Evolutionary conservation across 768 basidiomycete species (phyloP).

Genomic region (Russula vinacea): DNA sequence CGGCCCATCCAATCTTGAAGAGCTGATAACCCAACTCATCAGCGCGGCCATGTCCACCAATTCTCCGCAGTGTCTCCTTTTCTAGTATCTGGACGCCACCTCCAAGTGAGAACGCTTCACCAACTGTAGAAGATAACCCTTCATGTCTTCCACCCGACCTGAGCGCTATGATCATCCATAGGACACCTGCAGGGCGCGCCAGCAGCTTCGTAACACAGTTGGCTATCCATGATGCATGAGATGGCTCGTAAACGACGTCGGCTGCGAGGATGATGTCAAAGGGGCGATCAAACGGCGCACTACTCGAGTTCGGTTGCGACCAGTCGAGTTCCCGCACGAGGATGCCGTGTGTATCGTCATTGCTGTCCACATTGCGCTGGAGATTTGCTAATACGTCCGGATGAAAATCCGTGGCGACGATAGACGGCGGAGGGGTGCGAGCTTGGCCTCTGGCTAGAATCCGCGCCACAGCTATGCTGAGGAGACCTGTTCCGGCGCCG

Average conservation of each 20-base stretch:
- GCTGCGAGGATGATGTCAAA: conserved; percentile 77
- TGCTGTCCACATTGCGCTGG: conserved; percentile 52
- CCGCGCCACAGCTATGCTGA: conserved; percentile 66
- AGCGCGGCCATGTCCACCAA: conserved; percentile 57
- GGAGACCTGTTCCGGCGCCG: conserved; percentile 81
- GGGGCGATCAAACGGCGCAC: conserved; percentile 38
- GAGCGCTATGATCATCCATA: conserved; percentile 72
- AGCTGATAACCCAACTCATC: conserved; percentile 68
- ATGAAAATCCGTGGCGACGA: conserved; percentile 78
- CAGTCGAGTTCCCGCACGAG: conserved; percentile 60
- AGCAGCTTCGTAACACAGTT: conserved; percentile 56
- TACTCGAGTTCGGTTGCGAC: conserved; percentile 44
- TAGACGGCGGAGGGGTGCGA: conserved; percentile 33
- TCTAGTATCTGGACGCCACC: conserved; percentile 42
- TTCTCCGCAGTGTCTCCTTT: conserved; percentile 47
- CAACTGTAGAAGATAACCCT: conserved; percentile 55
- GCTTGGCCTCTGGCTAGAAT: conserved; percentile 36
- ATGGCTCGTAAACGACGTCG: conserved; percentile 72
- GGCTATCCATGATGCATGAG: conserved; percentile 68
- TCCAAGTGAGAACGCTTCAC: conserved; percentile 46
- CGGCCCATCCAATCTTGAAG: conserved; percentile 72
- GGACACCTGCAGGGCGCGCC: conserved; percentile 43
- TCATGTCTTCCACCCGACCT: conserved; percentile 63
- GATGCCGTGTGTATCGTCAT: conserved; percentile 42
- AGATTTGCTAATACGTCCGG: conserved; percentile 72